Base-by-base conservation (phyloP, 257 asterid species). In the Parsonsia alboflavescens region DNA sequence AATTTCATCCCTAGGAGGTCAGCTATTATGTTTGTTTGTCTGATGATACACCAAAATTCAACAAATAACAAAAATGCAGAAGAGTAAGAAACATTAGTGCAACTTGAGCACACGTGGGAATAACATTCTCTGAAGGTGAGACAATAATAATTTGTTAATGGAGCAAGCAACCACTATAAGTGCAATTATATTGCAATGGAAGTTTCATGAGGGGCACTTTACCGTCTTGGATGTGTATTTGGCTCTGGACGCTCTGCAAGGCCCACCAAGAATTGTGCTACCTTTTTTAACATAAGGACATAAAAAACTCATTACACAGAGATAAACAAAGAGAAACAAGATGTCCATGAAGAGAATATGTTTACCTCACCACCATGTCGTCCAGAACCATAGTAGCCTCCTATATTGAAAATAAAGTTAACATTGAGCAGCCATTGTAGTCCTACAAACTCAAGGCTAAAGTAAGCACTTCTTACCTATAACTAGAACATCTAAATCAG, bases 341-440 rank as follows among this genome's bases (percentile, higher is more conserved):
- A 59, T 71, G 75, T 11, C 72, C 54, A 58, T 64, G 73, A 36
- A 30, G 58, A 68, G 48, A 54, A 54, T 69, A 80, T 79, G 57
- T 84, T 79, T 78, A 94, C 99, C 96, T 94, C 96, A 73, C 99
- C 99, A 73, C 99, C 99, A 80, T 72, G 97, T 71, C 97, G 97
- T 64, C 99, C 99, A 88, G 99, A 92, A 80, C 99, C 98, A 80
- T 92, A 94, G 82, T 94, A 94, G 71, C 99, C 99, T 63, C 99
- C 99, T 94, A 90, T 80, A 58, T 33, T 33, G 72, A 68, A 46
- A 76, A 77, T 53, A 78, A 44, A 22, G 62, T 50, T 42, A 79
- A 53, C 6, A 63, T 58, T 63, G 52, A 77, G 63, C 73, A 44
- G 61, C 70, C 81, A 48, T 72, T 46, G 22, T 28, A 53, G 53